These are phyloP conservation scores for Corniculantispora saksenae DNA, from an alignment of 2,329 filamentous ascomycete species.

Conservation along the genomic window DNA sequence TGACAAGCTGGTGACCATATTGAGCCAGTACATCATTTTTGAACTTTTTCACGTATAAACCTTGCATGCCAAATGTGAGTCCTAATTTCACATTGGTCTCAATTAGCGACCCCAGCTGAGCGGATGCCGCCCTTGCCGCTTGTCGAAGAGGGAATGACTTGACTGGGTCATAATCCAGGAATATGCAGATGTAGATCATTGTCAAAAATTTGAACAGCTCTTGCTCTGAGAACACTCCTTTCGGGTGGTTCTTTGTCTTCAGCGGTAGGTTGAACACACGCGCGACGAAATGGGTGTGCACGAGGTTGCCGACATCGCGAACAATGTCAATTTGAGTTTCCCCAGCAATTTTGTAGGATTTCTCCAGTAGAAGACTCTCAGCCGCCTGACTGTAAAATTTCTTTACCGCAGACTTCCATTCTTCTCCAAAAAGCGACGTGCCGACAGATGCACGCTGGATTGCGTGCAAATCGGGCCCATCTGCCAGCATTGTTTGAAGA, in stretches of 20 bases:
- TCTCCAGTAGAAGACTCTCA: slow-evolving; percentile 61
- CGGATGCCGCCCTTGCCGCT: slow-evolving; percentile 56
- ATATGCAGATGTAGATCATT: slow-evolving; percentile 65
- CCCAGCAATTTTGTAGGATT: slow-evolving; percentile 61
- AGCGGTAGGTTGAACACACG: slow-evolving; percentile 66
- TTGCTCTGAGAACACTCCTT: slow-evolving; percentile 57
- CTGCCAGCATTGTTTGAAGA: slow-evolving; percentile 57
- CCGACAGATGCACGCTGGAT: slow-evolving; percentile 55
- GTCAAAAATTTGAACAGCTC: slow-evolving; percentile 64
- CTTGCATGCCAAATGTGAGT: slow-evolving; percentile 8
- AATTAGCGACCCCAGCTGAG: slow-evolving; percentile 61
- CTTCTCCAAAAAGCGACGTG: slow-evolving; percentile 59
- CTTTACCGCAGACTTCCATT: slow-evolving; percentile 64
- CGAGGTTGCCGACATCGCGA: slow-evolving; percentile 68
- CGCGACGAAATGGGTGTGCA: slow-evolving; percentile 64
- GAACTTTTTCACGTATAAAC: slow-evolving; percentile 52
- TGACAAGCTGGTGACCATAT: slow-evolving; percentile 67
- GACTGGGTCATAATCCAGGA: slow-evolving; percentile 65
- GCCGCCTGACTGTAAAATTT: slow-evolving; percentile 66
- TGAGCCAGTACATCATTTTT: slow-evolving; percentile 58
- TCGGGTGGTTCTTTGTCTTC: slow-evolving; percentile 61
- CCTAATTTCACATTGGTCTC: slow-evolving; percentile 63
- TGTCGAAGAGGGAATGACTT: slow-evolving; percentile 66
- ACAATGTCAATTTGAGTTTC: slow-evolving; percentile 68
- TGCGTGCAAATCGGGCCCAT: slow-evolving; percentile 49